Conservation (phyloP, 495 filamentous ascomycete species). For the Platismatia glauca region DNA sequence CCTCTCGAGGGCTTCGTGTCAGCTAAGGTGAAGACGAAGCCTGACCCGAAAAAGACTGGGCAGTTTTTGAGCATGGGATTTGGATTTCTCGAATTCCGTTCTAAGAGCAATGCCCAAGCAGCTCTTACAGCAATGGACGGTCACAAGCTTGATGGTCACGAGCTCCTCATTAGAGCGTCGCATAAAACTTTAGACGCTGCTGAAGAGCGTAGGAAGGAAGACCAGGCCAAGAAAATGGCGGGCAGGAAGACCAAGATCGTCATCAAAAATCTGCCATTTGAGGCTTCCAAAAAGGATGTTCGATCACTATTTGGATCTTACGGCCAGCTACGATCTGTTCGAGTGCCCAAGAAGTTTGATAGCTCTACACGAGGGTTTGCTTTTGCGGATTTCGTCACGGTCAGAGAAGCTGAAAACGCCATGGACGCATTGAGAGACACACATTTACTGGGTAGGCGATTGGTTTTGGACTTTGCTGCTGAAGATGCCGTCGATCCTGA, state of each 20-base stretch:
- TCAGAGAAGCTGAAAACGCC: constrained; percentile 87
- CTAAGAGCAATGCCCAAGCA: constrained; percentile 64
- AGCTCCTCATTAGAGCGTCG: constrained; percentile 70
- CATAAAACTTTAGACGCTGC: constrained; percentile 80
- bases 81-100: constrained; percentile 83
- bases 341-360: constrained; percentile 92
- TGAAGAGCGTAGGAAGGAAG: constrained; percentile 71
- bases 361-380: constrained; percentile 81
- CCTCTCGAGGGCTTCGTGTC: constrained; percentile 78
- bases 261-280: constrained; percentile 97
- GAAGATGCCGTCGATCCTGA: constrained; percentile 82
- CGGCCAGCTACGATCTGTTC: constrained; percentile 82
- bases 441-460: constrained; percentile 77
- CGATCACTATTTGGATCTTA: constrained; percentile 76
- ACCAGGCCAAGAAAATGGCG: constrained; percentile 65
- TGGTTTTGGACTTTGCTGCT: constrained; percentile 85
- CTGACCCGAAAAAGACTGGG: constrained; percentile 72
- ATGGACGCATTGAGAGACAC: constrained; percentile 85
- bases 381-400: constrained; percentile 91
- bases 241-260: constrained; percentile 80
- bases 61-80: constrained; percentile 91
- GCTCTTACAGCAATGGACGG: constrained; percentile 81
- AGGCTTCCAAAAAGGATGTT: constrained; percentile 86
- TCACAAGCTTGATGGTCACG: constrained; percentile 74
- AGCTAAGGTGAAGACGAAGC: constrained; percentile 77